Base-by-base conservation (phyloP, 1,284 basidiomycete species). In the Ceratobasidium sp. region DNA sequence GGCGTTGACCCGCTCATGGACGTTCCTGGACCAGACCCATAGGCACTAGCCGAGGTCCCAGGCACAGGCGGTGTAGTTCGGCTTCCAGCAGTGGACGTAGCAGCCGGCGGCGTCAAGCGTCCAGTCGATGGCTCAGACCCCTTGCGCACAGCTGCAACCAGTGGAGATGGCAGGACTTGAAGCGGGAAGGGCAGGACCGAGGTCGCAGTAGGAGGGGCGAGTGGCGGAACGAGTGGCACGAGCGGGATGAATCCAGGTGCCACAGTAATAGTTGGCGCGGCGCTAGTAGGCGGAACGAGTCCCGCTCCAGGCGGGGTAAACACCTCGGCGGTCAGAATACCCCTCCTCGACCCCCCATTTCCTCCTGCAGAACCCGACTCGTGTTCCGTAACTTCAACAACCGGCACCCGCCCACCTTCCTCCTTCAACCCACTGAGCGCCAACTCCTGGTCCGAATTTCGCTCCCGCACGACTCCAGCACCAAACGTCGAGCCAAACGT, bases 401-500 rank as follows among this genome's bases (percentile, higher is more conserved):
- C 37, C 2, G 66, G 51, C 34, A 58, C 37, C 6, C 16, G 27
- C 14, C 19, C 34, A 2, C 68, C 39, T 11, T 22, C 41, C 22
- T 61, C 56, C 16, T 24, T n/a, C 19, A 61, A 29, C 56, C 43
- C 56, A 19, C 68, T 72, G 22, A 72, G 24, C 56, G 68, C 68
- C 56, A 72, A 27, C 56, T 72, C 68, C 43, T 72, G 68, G 48
- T 72, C 68, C 56, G 68, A 72, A 22, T 54, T 72, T 8, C 68
- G 54, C n/a, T 72, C 68, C 24, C 48, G 43, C 24, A 72, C 68
- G 7, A 72, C 43, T 7, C 34, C 68, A 51, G 56, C 68, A 4
- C 68, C 68, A 22, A 72, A 61, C 41, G 68, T 72, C 27, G 68
- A 72, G 0, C 68, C 68, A 72, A 72, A 72, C 37, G 68, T 72